These are phyloP conservation scores for Brettanomyces sp. DNA, from an alignment of 805 yeast species.

Conservation along the genomic window DNA sequence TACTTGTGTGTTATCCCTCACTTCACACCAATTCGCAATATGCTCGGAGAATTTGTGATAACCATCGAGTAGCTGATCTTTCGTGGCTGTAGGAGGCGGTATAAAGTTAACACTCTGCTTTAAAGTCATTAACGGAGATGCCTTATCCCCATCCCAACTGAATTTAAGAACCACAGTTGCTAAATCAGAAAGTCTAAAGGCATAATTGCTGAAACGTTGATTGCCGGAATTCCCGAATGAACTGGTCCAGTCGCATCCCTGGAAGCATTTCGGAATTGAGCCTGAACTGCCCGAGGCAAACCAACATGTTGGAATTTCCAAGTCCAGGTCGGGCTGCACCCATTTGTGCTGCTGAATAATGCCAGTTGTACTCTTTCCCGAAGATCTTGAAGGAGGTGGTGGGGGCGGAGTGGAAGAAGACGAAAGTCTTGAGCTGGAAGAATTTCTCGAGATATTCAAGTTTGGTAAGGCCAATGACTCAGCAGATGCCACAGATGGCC, in stretches of 20 bases:
- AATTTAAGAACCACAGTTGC: slow-evolving; percentile 28
- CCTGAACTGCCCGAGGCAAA: slow-evolving; percentile 24
- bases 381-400: slow-evolving; percentile 8
- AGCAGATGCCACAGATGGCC: no score
- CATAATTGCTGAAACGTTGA: slow-evolving; percentile 25
- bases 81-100: slow-evolving; percentile 37
- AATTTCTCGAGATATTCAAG: no score
- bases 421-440: no score
- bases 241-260: slow-evolving; percentile 26
- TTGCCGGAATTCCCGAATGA: slow-evolving; percentile 21
- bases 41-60: slow-evolving; percentile 38
- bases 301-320: slow-evolving; percentile 40
- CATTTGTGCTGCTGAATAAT: slow-evolving; percentile 7
- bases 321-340: slow-evolving; percentile 29
- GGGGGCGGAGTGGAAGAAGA: slow-evolving; percentile 3
- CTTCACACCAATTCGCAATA: slow-evolving; percentile 47
- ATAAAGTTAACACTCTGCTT: slow-evolving; percentile 23
- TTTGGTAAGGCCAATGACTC: no score
- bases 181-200: slow-evolving; percentile 33
- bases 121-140: slow-evolving; percentile 15
- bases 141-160: slow-evolving; percentile 28
- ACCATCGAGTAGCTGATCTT: slow-evolving; percentile 24
- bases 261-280: slow-evolving; percentile 29
- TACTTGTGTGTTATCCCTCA: slow-evolving; percentile 35
- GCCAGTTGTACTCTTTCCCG: slow-evolving; percentile 3